These are phyloP conservation scores for Mikania micrantha DNA, from an alignment of 129 eudicot species.

Conservation along the genomic window DNA sequence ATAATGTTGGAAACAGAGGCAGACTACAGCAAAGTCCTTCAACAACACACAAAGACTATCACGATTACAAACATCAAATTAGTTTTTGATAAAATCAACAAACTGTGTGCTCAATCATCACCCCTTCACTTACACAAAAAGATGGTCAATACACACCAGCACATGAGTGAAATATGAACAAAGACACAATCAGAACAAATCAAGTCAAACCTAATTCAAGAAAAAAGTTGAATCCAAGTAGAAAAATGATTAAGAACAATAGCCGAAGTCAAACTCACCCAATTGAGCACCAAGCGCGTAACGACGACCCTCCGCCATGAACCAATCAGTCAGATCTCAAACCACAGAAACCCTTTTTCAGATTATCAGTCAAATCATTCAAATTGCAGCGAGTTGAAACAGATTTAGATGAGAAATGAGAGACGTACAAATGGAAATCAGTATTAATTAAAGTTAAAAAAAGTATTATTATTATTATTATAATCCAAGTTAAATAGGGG, in stretches of 20 bases:
- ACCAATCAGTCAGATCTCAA: slow-evolving; percentile 25
- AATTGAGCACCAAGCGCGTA: slow-evolving; percentile 63
- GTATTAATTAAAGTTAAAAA: too few species aligned
- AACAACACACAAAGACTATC: neutral
- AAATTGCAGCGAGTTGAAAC: neutral
- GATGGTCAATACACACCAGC: neutral
- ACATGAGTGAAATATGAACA: neutral
- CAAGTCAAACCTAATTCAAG: slow-evolving; percentile 12
- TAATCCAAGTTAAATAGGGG: too few species aligned
- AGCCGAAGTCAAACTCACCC: slow-evolving; percentile 33
- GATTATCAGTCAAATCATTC: slow-evolving; percentile 1
- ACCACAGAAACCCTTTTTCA: neutral
- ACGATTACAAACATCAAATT: neutral
- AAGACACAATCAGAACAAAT: neutral
- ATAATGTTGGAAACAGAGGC: neutral
- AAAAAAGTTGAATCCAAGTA: neutral
- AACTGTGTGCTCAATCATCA: neutral
- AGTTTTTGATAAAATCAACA: neutral
- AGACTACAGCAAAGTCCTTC: neutral
- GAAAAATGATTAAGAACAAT: neutral
- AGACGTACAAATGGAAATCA: neutral
- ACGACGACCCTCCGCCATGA: slow-evolving; percentile 59
- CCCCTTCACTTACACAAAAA: slow-evolving; percentile 4
- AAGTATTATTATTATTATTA: too few species aligned
- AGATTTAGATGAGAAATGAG: slow-evolving; percentile 3